Evolutionary conservation across 495 filamentous ascomycete species (phyloP).

Genomic region (Clavariopsis aquatica): DNA sequence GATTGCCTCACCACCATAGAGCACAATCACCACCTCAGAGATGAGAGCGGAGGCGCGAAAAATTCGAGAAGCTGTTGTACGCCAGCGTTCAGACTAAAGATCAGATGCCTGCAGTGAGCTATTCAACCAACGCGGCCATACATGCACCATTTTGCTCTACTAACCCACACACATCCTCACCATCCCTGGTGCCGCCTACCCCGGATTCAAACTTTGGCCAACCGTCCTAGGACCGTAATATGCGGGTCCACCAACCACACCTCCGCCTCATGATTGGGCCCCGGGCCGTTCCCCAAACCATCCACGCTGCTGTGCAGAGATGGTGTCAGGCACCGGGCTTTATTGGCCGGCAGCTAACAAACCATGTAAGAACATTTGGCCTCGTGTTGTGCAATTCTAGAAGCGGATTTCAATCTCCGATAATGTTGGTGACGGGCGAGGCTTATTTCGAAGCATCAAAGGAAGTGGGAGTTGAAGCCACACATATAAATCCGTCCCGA

Average conservation of each 20-base stretch:
- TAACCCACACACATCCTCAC: not conserved
- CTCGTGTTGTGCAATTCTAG: not conserved
- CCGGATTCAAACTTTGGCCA: not conserved
- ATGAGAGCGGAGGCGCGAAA: too few relatives aligned
- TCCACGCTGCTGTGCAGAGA: not conserved
- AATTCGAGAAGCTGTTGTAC: too few relatives aligned
- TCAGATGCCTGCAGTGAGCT: too few relatives aligned
- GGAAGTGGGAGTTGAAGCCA: not conserved
- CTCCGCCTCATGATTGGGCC: not conserved
- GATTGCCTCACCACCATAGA: not conserved
- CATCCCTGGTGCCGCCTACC: too few relatives aligned
- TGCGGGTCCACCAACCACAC: not conserved
- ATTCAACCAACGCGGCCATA: not conserved
- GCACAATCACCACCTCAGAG: too few relatives aligned
- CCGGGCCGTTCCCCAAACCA: not conserved
- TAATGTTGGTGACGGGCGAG: not conserved
- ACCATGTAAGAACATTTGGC: not conserved
- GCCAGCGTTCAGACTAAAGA: too few relatives aligned
- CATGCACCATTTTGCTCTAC: not conserved
- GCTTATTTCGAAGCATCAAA: not conserved
- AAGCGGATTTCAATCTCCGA: not conserved
- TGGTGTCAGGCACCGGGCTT: not conserved
- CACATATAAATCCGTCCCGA: not conserved
- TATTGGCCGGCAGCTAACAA: not conserved
- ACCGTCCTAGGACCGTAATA: slow-evolving; percentile 2